Evolutionary conservation across 2,329 filamentous ascomycete species (phyloP), one percentile per base, ranked within the genome.

Genomic region (Botryotinia globosa): DNA sequence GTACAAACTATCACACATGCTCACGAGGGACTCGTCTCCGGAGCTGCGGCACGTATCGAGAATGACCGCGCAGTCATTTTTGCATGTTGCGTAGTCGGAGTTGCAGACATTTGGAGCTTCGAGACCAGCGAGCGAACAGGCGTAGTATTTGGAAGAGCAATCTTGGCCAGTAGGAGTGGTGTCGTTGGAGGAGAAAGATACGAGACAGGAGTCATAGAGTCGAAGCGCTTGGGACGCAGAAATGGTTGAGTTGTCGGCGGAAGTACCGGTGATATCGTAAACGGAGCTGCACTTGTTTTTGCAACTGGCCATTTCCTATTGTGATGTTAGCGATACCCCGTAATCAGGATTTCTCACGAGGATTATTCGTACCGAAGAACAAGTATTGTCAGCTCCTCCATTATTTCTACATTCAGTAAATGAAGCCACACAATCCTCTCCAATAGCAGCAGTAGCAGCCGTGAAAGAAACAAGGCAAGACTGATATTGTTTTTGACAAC

Each of bases 251-350:
- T 74, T 74, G n/a, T 64, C 56, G 10, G 44, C 62, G 32, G 59
- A 63, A 20, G 59, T 71, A 34, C 71, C 71, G 48, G 67, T 61
- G 42, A 72, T 74, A n/a, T 74, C 73, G 54, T 71, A 73, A 20
- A 67, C 72, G n/a, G 69, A 64, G 22, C 71, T 72, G 51, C 73
- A 74, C 45, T 73, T 73, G 58, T 74, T 74, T 34, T 74, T 74
- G 63, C 73, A 74, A 25, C 48, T 67, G 34, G 64, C 64, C 34
- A 67, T 56, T 1, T 54, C 25, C 64, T 67, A 22, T 39, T 4
- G 4, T 51, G 10, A 29, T 29, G 48, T 67, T 42, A 56, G 64
- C 32, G 9, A 22, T 32, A 16, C 18, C 32, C 9, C 14, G 16
- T 2, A 51, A 39, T 16, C 8, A 42, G 12, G 54, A 42, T 25